These are phyloP conservation scores for Secale cereale DNA, from an alignment of 176 grass and related monocot genomes.

Conservation along the genomic window DNA sequence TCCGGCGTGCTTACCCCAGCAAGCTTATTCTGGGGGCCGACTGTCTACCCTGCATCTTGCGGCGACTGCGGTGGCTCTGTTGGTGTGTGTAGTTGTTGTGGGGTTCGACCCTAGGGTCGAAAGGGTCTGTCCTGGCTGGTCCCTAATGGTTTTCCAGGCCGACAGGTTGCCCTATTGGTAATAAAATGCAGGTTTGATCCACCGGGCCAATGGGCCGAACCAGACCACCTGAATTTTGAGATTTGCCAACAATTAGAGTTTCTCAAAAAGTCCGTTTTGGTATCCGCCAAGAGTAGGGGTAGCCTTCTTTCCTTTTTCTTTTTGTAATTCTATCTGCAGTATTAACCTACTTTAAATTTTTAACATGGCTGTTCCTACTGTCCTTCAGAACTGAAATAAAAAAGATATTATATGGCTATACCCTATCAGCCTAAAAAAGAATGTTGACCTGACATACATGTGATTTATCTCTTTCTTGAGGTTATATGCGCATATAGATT, in stretches of 20 bases:
- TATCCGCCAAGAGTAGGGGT: not conserved
- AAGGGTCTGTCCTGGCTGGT: no score
- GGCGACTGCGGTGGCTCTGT: no score
- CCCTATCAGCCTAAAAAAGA: constrained; percentile 15
- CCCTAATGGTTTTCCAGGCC: no score
- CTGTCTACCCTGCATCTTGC: no score
- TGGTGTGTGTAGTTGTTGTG: no score
- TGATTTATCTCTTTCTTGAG: not conserved
- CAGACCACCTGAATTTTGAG: no score
- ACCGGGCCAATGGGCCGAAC: no score
- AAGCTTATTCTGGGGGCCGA: no score
- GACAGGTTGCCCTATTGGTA: no score
- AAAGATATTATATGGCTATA: not conserved
- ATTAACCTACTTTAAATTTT: not conserved
- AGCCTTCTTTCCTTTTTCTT: not conserved
- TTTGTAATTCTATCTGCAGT: not conserved
- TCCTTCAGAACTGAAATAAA: not conserved
- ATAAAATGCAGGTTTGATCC: no score
- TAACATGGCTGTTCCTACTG: not conserved
- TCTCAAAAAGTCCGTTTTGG: constrained; percentile 5
- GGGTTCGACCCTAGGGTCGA: no score
- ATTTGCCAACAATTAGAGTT: not conserved
- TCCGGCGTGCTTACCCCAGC: no score
- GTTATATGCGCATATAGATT: constrained; percentile 10
- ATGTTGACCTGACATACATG: not conserved